Evolutionary conservation across 2,329 filamentous ascomycete species (phyloP), one percentile per base, ranked within the genome.

Genomic region (Davidsoniella australis): DNA sequence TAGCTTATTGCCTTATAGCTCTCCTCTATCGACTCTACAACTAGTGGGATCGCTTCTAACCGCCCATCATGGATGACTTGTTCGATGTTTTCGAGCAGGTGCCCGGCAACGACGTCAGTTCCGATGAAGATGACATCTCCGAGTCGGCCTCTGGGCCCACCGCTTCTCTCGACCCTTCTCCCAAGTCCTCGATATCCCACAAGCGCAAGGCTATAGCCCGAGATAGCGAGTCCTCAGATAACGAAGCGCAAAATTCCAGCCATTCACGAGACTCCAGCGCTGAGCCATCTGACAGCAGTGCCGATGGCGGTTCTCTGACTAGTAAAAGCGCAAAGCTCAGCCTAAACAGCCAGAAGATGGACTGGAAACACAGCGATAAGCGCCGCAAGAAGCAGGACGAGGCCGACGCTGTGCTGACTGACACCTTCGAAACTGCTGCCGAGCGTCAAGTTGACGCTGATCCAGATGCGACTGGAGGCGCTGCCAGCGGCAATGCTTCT

Each of bases 381-480:
- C 77, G 82, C 56, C 70, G 73, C 47, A 72, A 75, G 56, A 73
- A 77, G 60, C 75, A 79, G 57, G 69, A 67, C 50, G 72, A 78
- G 51, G 68, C 64, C 48, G 82, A 82, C 58, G 76, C 89, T 4
- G 80, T 96, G 43, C 76, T 96, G 57, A 87, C 89, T 17, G 91
- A 98, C 67, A 79, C 82, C 10, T 98, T 98, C 63, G 80, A 96
- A 68, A 96, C 91, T 10, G 88, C 91, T 60, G 80, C 94, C 66
- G 93, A 88, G 55, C 76, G 89, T 70, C 85, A 96, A 64, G 75
- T 98, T 38, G 51, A 53, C 20, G 47, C 47, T 2, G 48, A 47
- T 5, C 40, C 51, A 9, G 49, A 51, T 38, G 47, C 39, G 23
- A 37, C 17, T 20, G 40, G 12, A 18, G 47, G 50, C 18, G 45